Evolutionary conservation across 192 early-diverging fungal species (phyloP).

Genomic region (Ambispora gerdemannii): DNA sequence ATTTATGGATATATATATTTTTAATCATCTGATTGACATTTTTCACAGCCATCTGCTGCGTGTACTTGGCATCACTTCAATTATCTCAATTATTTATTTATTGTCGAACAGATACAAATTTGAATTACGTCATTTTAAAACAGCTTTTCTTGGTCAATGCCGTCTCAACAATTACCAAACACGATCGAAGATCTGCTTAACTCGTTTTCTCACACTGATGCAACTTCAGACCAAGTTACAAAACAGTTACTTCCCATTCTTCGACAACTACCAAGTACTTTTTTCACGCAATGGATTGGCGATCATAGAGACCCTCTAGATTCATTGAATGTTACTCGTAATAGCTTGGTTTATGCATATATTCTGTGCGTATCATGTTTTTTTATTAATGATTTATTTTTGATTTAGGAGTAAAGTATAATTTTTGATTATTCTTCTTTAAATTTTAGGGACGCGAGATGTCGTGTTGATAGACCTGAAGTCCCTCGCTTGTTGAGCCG

Average conservation of each 20-base stretch:
- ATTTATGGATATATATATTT: too few species aligned
- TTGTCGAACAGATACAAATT: too few species aligned
- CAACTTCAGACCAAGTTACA: not conserved
- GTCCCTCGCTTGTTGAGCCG: constrained; percentile 7
- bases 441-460: constrained; percentile 18
- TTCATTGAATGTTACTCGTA: not conserved
- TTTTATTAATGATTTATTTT: not conserved
- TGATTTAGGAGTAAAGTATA: too few species aligned
- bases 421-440: not conserved
- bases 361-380: constrained; percentile 18
- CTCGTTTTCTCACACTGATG: not conserved
- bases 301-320: constrained; percentile 26
- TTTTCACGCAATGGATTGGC: not conserved
- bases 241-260: not conserved
- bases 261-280: not conserved
- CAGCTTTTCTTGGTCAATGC: too few species aligned
- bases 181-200: not conserved
- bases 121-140: too few species aligned
- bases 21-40: too few species aligned
- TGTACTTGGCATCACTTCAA: too few species aligned
- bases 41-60: too few species aligned
- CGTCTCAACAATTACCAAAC: not conserved
- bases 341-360: constrained; percentile 15
- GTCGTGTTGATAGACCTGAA: constrained; percentile 12
- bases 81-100: too few species aligned